Evolutionary conservation across 1,139 yeast genomes (phyloP), one percentile per base, ranked within the genome.

Genomic region (Lodderomyces jiufengensis): DNA sequence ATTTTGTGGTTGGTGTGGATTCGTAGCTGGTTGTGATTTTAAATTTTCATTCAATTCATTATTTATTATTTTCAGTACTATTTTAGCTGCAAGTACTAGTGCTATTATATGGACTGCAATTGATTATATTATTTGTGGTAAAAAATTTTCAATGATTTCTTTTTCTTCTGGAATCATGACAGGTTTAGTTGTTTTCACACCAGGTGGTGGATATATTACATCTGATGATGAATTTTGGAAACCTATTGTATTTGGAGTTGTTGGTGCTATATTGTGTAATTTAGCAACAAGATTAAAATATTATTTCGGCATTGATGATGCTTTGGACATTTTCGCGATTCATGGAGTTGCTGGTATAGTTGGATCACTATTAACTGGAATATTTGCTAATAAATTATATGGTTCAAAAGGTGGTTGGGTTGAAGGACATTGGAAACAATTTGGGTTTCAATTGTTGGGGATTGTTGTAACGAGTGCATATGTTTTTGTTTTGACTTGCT

Each of bases 391-490:
- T 32, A 35, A 48, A 5, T 44, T 46, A 11, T 66, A 62, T 42
- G 58, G 48, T 1, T 52, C 72, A 1, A 24, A 52, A 11, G 77
- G 78, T 2, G 80, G 80, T 3, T 70, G 77, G 73, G 59, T 73
- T 0, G 52, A 53, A n/a, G 69, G 71, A 10, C 59, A 71, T 46
- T 70, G 74, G 63, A 52, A 57, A 2, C 80, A 73, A 47, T 51
- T 74, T 9, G 67, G 70, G n/a, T 66, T 68, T 42, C 82, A 76
- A 47, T 33, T 72, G 8, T 50, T 70, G 24, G 76, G 77, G 10
- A 52, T 66, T 16, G 59, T 65, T 4, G 66, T 71, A 5, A 66
- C 70, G 1, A 55, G 70, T 2, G 54, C 52, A 0, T 73, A 73
- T 45, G 68, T 65, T 0, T 61, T 65, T 39, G 48, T 63, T 2